Conservation (phyloP, 352 stramenopile genomes). For the Phytophthora agathidicida region DNA sequence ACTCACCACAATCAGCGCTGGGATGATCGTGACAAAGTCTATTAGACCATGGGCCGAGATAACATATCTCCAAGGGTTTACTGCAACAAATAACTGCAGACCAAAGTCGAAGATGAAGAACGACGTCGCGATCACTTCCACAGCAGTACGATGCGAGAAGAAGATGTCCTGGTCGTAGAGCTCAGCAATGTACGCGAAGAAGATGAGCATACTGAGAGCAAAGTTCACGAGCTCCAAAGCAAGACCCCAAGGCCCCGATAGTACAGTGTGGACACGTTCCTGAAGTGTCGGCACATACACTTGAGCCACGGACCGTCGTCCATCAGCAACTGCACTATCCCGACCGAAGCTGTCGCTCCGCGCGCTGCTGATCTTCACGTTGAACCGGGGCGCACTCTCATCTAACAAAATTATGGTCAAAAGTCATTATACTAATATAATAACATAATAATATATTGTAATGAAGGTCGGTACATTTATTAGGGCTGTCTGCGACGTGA, state of each 20-base stretch:
- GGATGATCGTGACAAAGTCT: conserved; percentile 75
- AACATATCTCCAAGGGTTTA: conserved; percentile 49
- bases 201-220: conserved; percentile 63
- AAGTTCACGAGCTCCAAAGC: conserved; percentile 68
- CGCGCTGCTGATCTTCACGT: conserved; percentile 2
- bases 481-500: conserved; percentile 19
- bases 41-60: conserved; percentile 63
- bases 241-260: conserved; percentile 46
- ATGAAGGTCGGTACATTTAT: conserved; percentile 26
- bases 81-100: conserved; percentile 56
- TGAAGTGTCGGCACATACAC: conserved; percentile 59
- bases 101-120: conserved; percentile 78
- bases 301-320: conserved; percentile 32
- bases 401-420: conserved; percentile 1
- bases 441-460: conserved; percentile 1
- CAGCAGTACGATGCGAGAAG: conserved; percentile 11
- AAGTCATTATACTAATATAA: not conserved
- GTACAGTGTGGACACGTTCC: conserved; percentile 38
- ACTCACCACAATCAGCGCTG: conserved; percentile 61
- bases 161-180: conserved; percentile 28
- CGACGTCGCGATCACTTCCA: conserved; percentile 54
- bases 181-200: conserved; percentile 64
- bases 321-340: too few species aligned
- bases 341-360: conserved; percentile 4
- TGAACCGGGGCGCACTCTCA: conserved; percentile 16